phyloP scores from a whole-genome alignment of 2,329 filamentous ascomycete genomes.

The Pseudophaeomoniella oleicola region DNA sequence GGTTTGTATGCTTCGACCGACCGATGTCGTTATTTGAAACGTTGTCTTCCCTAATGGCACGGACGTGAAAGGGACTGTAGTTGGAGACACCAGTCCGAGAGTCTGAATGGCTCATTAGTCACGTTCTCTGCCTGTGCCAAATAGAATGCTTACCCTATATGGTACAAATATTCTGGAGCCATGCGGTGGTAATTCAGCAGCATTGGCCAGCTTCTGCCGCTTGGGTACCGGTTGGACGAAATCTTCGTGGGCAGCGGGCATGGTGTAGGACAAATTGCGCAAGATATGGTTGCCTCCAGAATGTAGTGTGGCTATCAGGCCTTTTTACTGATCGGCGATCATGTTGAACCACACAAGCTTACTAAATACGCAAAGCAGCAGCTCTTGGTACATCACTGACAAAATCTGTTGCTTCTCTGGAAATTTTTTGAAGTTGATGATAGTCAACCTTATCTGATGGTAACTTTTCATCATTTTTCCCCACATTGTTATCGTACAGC shows the following conservation, averaged over 20 bases:
- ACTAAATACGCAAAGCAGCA: no score
- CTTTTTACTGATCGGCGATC: no score
- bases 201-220: constrained; percentile 52
- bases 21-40: constrained; percentile 93
- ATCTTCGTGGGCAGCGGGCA: constrained; percentile 28
- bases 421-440: no score
- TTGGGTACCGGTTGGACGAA: constrained; percentile 54
- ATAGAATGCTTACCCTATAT: constrained; percentile 55
- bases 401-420: no score
- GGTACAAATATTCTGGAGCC: constrained; percentile 80
- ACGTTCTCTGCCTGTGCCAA: constrained; percentile 3
- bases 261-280: not conserved
- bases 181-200: constrained; percentile 23
- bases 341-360: no score
- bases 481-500: no score
- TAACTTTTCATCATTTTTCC: no score
- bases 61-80: constrained; percentile 75
- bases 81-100: constrained; percentile 84
- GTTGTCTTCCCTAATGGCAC: constrained; percentile 83
- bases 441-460: no score
- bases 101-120: constrained; percentile 42
- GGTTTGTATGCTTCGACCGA: constrained; percentile 79
- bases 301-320: no score
- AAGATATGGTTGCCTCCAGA: no score
- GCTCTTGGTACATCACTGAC: no score